Evolutionary conservation across 179 eudicot species (phyloP).

Genomic region (Carnegiea gigantea): DNA sequence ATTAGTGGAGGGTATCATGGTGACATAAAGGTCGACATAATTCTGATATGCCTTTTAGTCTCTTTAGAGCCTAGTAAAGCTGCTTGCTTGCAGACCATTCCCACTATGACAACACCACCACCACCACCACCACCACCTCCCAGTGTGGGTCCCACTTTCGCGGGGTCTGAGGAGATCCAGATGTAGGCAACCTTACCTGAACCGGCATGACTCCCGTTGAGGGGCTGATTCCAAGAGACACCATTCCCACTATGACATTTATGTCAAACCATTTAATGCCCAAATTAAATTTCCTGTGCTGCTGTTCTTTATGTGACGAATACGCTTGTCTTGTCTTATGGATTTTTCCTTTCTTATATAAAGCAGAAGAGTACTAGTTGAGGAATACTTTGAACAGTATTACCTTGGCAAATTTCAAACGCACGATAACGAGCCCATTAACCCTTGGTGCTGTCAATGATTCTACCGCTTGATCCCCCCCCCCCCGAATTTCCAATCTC

Average conservation of each 20-base stretch:
- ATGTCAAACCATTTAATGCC: neutral
- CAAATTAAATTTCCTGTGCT: neutral
- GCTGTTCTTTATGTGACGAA: neutral
- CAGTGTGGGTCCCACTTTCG: too few species aligned
- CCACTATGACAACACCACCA: too few species aligned
- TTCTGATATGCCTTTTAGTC: neutral
- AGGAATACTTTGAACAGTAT: neutral
- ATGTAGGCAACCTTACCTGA: too few species aligned
- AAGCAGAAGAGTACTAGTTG: neutral
- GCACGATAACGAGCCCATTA: too few species aligned
- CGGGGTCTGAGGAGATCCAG: too few species aligned
- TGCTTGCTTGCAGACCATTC: neutral
- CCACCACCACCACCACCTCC: too few species aligned
- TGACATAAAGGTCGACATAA: slow-evolving; percentile 68
- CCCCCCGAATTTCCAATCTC: neutral
- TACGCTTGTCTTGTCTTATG: neutral
- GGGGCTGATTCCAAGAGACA: too few species aligned
- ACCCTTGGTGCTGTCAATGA: too few species aligned
- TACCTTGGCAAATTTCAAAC: too few species aligned
- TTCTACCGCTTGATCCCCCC: too few species aligned
- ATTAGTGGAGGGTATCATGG: slow-evolving; percentile 92
- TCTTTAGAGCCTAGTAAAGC: neutral
- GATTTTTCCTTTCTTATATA: neutral
- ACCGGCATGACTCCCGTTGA: too few species aligned
- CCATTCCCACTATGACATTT: neutral